These are phyloP conservation scores for Passalora sequoiae DNA, from an alignment of 2,329 filamentous ascomycete species.

Conservation along the genomic window DNA sequence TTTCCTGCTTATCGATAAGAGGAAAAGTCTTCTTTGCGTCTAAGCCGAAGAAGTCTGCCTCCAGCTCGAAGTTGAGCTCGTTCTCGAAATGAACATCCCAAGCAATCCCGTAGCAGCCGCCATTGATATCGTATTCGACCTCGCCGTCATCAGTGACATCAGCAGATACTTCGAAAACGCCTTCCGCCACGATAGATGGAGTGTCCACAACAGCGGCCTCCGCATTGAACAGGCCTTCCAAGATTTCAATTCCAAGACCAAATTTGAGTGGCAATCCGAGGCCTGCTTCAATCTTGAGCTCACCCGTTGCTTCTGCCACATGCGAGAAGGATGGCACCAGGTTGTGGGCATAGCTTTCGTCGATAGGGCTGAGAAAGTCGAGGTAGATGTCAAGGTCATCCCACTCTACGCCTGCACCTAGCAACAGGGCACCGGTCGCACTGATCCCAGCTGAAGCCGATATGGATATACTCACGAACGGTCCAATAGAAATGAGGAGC, in stretches of 20 bases:
- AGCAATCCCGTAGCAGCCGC: conserved; percentile 11
- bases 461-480: conserved; percentile 6
- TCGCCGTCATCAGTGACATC: conserved; percentile 1
- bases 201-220: conserved; percentile 6
- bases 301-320: conserved; percentile 1
- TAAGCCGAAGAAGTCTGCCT: conserved; percentile 1
- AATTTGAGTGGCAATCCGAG: conserved; percentile 10
- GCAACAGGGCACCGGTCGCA: conserved; percentile 6
- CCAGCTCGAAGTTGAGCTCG: background rate
- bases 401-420: conserved; percentile 8
- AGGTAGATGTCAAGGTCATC: conserved; percentile 3
- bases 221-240: conserved; percentile 1
- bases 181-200: conserved; percentile 8
- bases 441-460: conserved; percentile 2
- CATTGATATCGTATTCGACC: conserved; percentile 7
- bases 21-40: background rate
- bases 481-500: conserved; percentile 1
- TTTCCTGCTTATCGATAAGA: conserved; percentile 4
- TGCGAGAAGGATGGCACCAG: conserved; percentile 3
- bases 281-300: conserved; percentile 2
- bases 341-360: background rate
- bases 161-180: conserved; percentile 9
- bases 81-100: conserved; percentile 12
- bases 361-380: conserved; percentile 5
- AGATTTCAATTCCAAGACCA: conserved; percentile 8